A percentile compares a stretch with the other conserved stretches of the same genome.
Evolutionary conservation across 495 filamentous ascomycete species (phyloP).

Genomic region (Xylaria nigripes): DNA sequence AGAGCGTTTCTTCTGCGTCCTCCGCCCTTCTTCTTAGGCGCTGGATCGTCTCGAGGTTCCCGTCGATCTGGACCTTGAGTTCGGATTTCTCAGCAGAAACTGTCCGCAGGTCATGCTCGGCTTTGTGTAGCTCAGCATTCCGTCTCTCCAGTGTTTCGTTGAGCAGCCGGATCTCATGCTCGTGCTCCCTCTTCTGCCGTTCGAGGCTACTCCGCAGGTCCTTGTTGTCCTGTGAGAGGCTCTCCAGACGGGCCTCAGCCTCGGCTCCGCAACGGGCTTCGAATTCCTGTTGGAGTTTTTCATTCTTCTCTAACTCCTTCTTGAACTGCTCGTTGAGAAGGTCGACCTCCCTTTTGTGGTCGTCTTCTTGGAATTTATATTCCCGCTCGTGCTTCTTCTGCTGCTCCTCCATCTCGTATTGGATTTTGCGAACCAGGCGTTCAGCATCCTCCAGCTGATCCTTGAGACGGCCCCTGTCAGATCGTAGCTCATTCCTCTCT

Average conservation of each 20-base stretch:
- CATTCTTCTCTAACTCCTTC: slow-evolving; percentile 24
- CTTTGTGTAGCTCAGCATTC: slow-evolving; percentile 10
- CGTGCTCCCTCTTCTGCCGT: slow-evolving; percentile 25
- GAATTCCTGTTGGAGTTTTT: slow-evolving; percentile 24
- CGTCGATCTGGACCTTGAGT: slow-evolving; percentile 21
- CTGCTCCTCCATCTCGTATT: slow-evolving; percentile 35
- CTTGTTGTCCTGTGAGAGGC: slow-evolving; percentile 24
- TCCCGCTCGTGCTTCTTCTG: slow-evolving; percentile 17
- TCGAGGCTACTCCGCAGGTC: slow-evolving; percentile 19
- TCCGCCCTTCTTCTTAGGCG: slow-evolving; percentile 24
- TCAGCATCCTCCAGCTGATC: slow-evolving; percentile 52
- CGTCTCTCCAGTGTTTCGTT: slow-evolving; percentile 17
- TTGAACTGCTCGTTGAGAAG: slow-evolving; percentile 31
- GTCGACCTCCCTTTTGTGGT: slow-evolving; percentile 20
- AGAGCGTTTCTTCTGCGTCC: slow-evolving; percentile 26
- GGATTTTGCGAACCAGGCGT: slow-evolving; percentile 29
- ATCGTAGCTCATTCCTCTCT: slow-evolving; percentile 47
- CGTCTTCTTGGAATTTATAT: slow-evolving; percentile 17
- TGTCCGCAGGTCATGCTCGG: slow-evolving; percentile 18
- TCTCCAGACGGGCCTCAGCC: slow-evolving; percentile 22
- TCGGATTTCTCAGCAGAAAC: slow-evolving; percentile 13
- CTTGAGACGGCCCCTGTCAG: slow-evolving; percentile 48
- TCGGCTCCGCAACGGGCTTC: slow-evolving; percentile 22
- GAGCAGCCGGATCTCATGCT: slow-evolving; percentile 18
- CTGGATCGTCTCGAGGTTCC: slow-evolving; percentile 25